Evolutionary conservation across 306 rosid genomes (phyloP).

Genomic region (Astragalus membranaceus): DNA sequence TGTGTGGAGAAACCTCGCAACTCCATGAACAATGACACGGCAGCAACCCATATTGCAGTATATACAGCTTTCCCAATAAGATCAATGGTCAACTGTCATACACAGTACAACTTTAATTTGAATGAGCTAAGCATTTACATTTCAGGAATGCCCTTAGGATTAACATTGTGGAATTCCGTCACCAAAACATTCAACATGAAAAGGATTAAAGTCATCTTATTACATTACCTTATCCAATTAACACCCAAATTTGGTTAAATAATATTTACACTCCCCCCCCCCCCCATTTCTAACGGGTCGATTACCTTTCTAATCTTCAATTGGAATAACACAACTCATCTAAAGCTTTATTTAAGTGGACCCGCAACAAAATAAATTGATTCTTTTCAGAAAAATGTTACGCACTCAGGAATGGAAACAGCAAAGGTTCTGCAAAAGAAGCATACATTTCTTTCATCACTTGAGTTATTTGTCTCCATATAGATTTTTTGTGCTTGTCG

Average conservation of each 20-base stretch:
- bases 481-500: slow-evolving; percentile 66
- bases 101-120: slow-evolving; percentile 28
- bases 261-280: not conserved
- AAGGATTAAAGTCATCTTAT: not conserved
- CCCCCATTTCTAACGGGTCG: not conserved
- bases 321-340: slow-evolving; percentile 6
- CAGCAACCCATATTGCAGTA: slow-evolving; percentile 96
- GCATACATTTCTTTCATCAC: slow-evolving; percentile 72
- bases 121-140: not conserved
- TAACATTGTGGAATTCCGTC: not conserved
- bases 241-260: not conserved
- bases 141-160: slow-evolving; percentile 37
- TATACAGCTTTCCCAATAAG: slow-evolving; percentile 87
- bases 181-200: slow-evolving; percentile 12
- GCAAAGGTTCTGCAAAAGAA: slow-evolving; percentile 16
- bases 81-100: slow-evolving; percentile 74
- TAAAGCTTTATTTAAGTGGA: slow-evolving; percentile 11
- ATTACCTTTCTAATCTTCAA: slow-evolving; percentile 1
- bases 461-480: slow-evolving; percentile 46
- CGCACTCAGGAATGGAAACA: not conserved
- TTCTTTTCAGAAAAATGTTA: slow-evolving; percentile 19
- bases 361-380: slow-evolving; percentile 8
- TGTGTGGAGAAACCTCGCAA: slow-evolving; percentile 90
- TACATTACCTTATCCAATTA: not conserved
- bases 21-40: slow-evolving; percentile 91